Base-by-base conservation (phyloP, 768 basidiomycete species). In the Vishniacozyma victoriae region DNA sequence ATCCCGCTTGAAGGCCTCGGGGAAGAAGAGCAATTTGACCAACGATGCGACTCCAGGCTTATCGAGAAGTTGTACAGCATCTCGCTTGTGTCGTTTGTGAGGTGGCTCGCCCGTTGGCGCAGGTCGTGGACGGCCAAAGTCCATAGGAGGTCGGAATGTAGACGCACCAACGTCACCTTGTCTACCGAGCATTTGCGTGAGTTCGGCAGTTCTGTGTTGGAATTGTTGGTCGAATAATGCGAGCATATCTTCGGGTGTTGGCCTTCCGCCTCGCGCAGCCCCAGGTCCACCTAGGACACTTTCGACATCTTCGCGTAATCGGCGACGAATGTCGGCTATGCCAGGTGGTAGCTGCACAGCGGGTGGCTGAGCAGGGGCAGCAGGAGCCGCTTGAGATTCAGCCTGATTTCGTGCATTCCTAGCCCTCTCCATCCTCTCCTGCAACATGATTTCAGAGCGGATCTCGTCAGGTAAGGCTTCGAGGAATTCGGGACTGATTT, bases 401-500 rank as follows among this genome's bases (percentile, higher is more conserved):
- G 57, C 58, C n/a, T 52, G 43, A n/a, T 44, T 25, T 2, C 56
- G 54, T 9, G 29, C 9, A 7, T 64, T 63, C n/a, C 84, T 76
- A 20, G 83, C 77, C 46, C 83, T 82, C 60, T 96, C 91, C 47
- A 86, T 72, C 3, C 85, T 82, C 73, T 97, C 93, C 73, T 96
- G 91, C 67, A 95, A 89, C 19, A 99, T 81, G 39, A 99, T 90
- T 68, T 99, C 95, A 0, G 90, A 91, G 19, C 95, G 85, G 47
- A 99, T 87, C 61, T 95, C 92, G 2, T 92, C 87, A 3, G 95
- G 95, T 3, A 97, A 77, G 0, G 95, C 95, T 59, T 96, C 87
- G 38, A 99, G 79, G 73, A 99, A 99, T 74, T 99, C 95, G 1
- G 83, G 70, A 71, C 87, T 93, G 72, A 99, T 92, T 62, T 87